A percentile compares a stretch with the other conserved stretches of the same genome.
Conservation (phyloP, 164 flowering plant genomes). For the Tinospora cordifolia region DNA sequence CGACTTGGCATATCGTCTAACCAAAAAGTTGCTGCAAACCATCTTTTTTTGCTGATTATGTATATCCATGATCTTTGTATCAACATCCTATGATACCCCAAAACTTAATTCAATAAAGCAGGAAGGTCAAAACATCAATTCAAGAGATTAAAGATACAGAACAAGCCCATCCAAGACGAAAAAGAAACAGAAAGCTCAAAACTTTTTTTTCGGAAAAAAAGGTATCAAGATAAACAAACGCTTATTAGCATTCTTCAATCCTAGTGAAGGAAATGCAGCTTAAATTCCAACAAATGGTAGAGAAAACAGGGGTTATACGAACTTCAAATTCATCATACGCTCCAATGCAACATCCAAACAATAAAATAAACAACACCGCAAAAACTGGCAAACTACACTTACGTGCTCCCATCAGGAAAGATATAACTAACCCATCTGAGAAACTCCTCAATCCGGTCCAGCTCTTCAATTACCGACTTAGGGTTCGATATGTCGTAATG, state of each 20-base stretch:
- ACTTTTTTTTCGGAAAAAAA: too few relatives aligned
- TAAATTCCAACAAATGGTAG: neutral
- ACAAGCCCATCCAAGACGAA: too few relatives aligned
- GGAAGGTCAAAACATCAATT: too few relatives aligned
- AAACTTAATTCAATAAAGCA: too few relatives aligned
- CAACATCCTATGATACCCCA: too few relatives aligned
- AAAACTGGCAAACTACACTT: conserved; percentile 22
- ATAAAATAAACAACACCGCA: neutral
- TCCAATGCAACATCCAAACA: neutral
- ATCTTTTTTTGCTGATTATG: too few relatives aligned
- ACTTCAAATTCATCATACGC: too few relatives aligned
- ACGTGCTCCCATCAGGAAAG: conserved; percentile 86
- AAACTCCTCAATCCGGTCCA: conserved; percentile 93
- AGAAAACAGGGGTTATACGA: neutral
- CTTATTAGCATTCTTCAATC: neutral
- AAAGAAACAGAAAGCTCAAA: too few relatives aligned
- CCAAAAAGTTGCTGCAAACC: too few relatives aligned
- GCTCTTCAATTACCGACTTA: conserved; percentile 63
- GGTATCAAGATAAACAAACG: neutral
- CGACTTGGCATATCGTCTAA: too few relatives aligned
- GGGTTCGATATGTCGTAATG: conserved; percentile 54
- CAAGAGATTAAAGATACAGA: too few relatives aligned
- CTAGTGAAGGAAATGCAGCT: neutral
- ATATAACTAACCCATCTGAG: conserved; percentile 84
- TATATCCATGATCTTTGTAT: too few relatives aligned